Conservation (phyloP, 2,329 filamentous ascomycete species). For the Fusarium sp. region DNA sequence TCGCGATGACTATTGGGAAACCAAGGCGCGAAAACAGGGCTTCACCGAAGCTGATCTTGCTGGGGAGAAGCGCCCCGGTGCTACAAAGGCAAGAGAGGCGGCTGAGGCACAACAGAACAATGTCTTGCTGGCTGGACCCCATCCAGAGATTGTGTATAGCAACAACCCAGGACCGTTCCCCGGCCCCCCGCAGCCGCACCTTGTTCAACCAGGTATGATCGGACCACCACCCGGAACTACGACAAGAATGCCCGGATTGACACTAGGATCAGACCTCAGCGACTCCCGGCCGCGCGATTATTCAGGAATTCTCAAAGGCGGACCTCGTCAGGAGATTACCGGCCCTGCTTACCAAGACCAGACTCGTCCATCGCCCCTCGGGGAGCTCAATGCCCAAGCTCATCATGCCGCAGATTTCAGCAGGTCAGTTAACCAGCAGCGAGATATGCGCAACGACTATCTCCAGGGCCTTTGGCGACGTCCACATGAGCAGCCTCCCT, state of each 20-base stretch:
- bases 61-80: constrained; percentile 94
- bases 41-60: constrained; percentile 97
- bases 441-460: constrained; percentile 82
- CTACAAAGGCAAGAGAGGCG: constrained; percentile 87
- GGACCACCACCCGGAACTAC: constrained; percentile 72
- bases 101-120: constrained; percentile 72
- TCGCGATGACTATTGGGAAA: constrained; percentile 98
- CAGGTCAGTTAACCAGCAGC: constrained; percentile 82
- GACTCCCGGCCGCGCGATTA: constrained; percentile 84
- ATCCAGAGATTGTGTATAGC: constrained; percentile 90
- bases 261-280: constrained; percentile 80
- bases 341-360: constrained; percentile 91
- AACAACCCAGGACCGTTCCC: constrained; percentile 76
- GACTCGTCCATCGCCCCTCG: constrained; percentile 78
- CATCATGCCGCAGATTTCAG: constrained; percentile 92
- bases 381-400: constrained; percentile 87
- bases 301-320: constrained; percentile 78
- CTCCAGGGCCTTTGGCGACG: constrained; percentile 85
- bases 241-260: constrained; percentile 85
- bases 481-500: constrained; percentile 80
- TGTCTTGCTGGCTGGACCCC: constrained; percentile 73
- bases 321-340: constrained; percentile 88
- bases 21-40: constrained; percentile 94
- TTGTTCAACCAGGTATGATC: constrained; percentile 79
- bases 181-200: constrained; percentile 74